A percentile compares a stretch with the other conserved stretches of the same genome.
phyloP scores from a whole-genome alignment of 305 asterid genomes.

The Fraxinus baroniana region DNA sequence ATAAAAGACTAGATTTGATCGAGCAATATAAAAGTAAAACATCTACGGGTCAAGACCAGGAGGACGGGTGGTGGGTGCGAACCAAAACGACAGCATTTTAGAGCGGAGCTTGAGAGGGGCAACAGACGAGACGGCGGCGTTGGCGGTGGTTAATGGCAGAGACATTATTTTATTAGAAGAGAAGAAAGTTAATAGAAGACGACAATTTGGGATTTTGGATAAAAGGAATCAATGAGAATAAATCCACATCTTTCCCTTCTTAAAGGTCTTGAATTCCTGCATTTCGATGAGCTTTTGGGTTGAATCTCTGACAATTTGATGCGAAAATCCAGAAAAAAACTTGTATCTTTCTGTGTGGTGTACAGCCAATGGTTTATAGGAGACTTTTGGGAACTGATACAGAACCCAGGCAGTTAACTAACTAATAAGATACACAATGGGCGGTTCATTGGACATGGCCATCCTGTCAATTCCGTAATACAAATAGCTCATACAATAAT shows the following conservation, averaged over 20 bases:
- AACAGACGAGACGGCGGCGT: slow-evolving; percentile 6
- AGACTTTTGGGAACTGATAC: not conserved
- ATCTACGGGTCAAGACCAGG: slow-evolving; percentile 44
- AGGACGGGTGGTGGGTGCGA: slow-evolving; percentile 45
- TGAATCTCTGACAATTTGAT: slow-evolving; percentile 15
- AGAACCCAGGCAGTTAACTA: not conserved
- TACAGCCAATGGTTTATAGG: not conserved
- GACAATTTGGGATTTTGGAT: slow-evolving; percentile 18
- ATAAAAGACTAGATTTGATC: not conserved
- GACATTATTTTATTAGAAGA: slow-evolving; percentile 32
- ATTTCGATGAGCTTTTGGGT: slow-evolving; percentile 40
- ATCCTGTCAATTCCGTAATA: too few relatives aligned
- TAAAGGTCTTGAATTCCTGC: slow-evolving; percentile 48
- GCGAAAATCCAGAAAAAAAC: not conserved
- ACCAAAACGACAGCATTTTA: slow-evolving; percentile 40
- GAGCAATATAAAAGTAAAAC: not conserved
- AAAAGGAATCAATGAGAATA: slow-evolving; percentile 34
- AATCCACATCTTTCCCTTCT: slow-evolving; percentile 40
- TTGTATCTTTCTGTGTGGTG: not conserved
- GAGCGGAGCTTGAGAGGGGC: slow-evolving; percentile 20
- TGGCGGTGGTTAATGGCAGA: slow-evolving; percentile 11
- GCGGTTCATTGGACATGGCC: too few relatives aligned
- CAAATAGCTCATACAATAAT: too few relatives aligned
- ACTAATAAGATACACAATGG: too few relatives aligned
- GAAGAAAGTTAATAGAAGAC: slow-evolving; percentile 16